These are phyloP conservation scores for Dittrichia graveolens DNA, from an alignment of 129 eudicot genomes.

Conservation along the genomic window DNA sequence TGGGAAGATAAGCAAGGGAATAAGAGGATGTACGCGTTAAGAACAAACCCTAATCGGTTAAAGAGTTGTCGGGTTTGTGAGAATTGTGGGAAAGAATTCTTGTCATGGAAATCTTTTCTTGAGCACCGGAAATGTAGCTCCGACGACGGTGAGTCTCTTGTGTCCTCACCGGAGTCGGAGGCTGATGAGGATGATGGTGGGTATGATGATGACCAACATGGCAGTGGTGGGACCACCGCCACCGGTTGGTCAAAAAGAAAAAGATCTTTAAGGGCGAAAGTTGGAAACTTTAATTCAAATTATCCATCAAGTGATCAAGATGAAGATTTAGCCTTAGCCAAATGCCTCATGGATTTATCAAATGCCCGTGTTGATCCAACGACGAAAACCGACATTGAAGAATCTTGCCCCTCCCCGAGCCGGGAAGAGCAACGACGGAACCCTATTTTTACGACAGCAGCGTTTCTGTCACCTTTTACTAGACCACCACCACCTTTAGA, in stretches of 20 bases:
- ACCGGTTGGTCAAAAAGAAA: constrained; percentile 83
- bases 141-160: constrained; percentile 66
- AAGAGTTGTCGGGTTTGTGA: constrained; percentile 65
- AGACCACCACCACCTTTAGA: constrained; percentile 32
- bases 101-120: constrained; percentile 89
- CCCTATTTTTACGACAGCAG: constrained; percentile 26
- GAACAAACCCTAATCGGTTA: constrained; percentile 84
- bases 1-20: constrained; percentile 75
- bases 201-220: constrained; percentile 15
- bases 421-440: constrained; percentile 66
- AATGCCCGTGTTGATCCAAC: constrained; percentile 61
- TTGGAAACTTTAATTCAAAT: constrained; percentile 43
- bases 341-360: constrained; percentile 71
- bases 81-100: constrained; percentile 84
- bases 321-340: constrained; percentile 71
- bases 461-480: constrained; percentile 33
- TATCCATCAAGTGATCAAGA: constrained; percentile 59
- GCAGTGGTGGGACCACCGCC: constrained; percentile 35
- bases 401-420: constrained; percentile 66
- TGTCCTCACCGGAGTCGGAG: constrained; percentile 63
- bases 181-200: constrained; percentile 51
- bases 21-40: constrained; percentile 70
- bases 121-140: constrained; percentile 86
- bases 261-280: constrained; percentile 71
- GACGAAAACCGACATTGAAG: constrained; percentile 49